Base-by-base conservation (phyloP, 805 yeast genomes). In the Lachancea lanzarotensis region DNA sequence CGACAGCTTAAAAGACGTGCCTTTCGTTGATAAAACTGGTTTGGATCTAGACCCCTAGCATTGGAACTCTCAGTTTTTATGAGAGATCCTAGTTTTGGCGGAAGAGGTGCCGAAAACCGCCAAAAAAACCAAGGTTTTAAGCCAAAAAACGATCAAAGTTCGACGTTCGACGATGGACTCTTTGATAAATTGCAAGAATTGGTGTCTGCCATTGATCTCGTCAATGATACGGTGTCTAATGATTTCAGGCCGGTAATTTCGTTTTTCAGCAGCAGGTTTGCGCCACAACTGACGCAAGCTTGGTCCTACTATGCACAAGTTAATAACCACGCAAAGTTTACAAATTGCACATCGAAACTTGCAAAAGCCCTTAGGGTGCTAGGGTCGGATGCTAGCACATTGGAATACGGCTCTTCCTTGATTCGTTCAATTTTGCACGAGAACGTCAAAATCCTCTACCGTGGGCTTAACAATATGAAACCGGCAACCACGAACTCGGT, bases 381-480 rank as follows among this genome's bases (percentile, higher is more conserved):
- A 10, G 52, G 51, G 12, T 36, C 50, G 7, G 50, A 52, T 18
- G 31, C 45, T 4, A 19, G 47, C 10, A 54, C 53, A 13, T 32
- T 52, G 2, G 57, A 48, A 25, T 47, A 50, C 37, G 66, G 65
- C 18, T 38, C 45, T 32, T 22, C 26, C 3, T 19, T 63, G 22
- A 60, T 82, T 45, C 72, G 71, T 41, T 73, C 74, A 12, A 65
- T 89, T 2, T 59, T 88, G 9, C 66, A 71, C 1, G 73, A 71
- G 38, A 78, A 84, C 57, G 59, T 74, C 35, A 84, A 82, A 53
- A 73, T 79, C 7, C 66, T 89, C 2, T 85, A 84, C 62, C 70
- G 95, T 52, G 80, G 84, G 15, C 66, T 89, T 33, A 75, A 74
- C 48, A 73, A 77, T 43, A 63, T 72, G 49, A 76, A 81, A 50